These are phyloP conservation scores for Paratinospora sagittata DNA, from an alignment of 164 flowering plant species.

Conservation along the genomic window DNA sequence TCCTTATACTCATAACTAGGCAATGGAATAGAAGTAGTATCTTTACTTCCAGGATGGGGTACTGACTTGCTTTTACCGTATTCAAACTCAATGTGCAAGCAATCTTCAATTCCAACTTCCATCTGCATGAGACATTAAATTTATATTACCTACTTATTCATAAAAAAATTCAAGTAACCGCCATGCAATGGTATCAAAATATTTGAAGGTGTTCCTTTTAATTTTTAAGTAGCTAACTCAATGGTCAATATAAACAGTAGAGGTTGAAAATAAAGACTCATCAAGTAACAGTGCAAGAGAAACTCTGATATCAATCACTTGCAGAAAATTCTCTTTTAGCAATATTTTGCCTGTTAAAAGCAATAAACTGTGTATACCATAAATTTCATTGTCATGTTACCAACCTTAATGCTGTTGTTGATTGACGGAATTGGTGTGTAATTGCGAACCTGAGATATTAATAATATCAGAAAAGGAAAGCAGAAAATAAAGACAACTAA, in stretches of 20 bases:
- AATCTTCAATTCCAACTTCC: conserved; percentile 99
- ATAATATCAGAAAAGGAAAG: neutral
- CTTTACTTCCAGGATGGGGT: neutral
- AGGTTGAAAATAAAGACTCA: neutral
- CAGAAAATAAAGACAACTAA: no score
- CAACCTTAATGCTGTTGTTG: conserved; percentile 92
- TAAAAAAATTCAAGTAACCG: neutral
- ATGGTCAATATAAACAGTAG: neutral
- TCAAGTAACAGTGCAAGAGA: conserved; percentile 1
- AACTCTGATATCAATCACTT: neutral
- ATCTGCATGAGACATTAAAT: conserved; percentile 43
- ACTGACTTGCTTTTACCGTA: conserved; percentile 95
- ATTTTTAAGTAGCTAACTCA: neutral
- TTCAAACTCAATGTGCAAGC: conserved; percentile 95
- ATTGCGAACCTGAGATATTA: conserved; percentile 63
- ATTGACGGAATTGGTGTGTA: conserved; percentile 68
- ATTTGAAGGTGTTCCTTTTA: neutral
- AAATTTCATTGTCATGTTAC: conserved; percentile 9
- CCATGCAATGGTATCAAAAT: neutral
- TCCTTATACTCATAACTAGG: neutral
- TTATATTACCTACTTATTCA: neutral
- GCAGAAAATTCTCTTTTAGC: neutral
- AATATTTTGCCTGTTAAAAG: neutral
- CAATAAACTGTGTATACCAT: neutral
- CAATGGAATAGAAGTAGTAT: no score